Conservation (phyloP, 2,329 filamentous ascomycete species). For the Aureobasidium lini region DNA sequence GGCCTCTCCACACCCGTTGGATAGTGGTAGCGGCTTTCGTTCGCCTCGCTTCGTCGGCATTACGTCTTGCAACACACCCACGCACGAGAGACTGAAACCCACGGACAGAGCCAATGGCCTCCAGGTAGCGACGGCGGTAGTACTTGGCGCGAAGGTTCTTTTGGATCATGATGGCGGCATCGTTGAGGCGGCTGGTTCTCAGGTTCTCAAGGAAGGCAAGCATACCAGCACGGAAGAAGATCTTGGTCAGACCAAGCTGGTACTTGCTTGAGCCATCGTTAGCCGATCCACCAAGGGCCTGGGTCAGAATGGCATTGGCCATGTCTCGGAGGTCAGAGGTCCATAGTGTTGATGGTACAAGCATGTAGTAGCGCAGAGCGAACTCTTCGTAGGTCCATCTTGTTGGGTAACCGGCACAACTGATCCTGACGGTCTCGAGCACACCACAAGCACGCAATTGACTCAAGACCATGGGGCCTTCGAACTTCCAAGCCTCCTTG, state of each 20-base stretch:
- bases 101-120: constrained; percentile 74
- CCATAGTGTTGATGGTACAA: constrained; percentile 84
- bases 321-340: constrained; percentile 89
- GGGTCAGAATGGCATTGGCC: constrained; percentile 84
- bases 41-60: constrained; percentile 71
- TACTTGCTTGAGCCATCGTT: constrained; percentile 76
- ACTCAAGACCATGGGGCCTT: constrained; percentile 96
- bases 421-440: constrained; percentile 94
- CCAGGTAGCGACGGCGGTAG: constrained; percentile 84
- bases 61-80: constrained; percentile 69
- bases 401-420: constrained; percentile 92
- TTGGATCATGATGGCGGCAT: constrained; percentile 94
- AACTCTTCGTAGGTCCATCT: constrained; percentile 99
- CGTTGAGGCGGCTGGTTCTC: constrained; percentile 80
- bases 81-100: constrained; percentile 70
- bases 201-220: constrained; percentile 94
- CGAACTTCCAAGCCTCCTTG: constrained; percentile 95
- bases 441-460: constrained; percentile 98
- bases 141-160: constrained; percentile 96
- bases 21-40: constrained; percentile 87
- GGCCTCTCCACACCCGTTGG: constrained; percentile 88
- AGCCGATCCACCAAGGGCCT: constrained; percentile 65
- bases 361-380: constrained; percentile 94
- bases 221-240: constrained; percentile 99
- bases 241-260: constrained; percentile 94